Base-by-base conservation (phyloP, 352 stramenopile species). In the Phytopythium cucurbitacearum region DNA sequence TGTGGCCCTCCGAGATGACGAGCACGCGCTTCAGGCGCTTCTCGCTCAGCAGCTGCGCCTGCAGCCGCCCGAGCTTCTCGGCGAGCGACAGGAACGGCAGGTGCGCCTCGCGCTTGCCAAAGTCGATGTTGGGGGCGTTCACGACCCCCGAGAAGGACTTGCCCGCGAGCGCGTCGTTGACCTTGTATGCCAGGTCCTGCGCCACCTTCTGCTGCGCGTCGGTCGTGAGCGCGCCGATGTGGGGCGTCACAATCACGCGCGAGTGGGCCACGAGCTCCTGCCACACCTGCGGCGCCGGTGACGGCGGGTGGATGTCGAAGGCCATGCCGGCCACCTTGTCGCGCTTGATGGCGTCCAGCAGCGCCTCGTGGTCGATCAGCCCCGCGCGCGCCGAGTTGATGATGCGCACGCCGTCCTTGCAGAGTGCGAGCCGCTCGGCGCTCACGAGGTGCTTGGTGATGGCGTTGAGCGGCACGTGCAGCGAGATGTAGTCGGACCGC, bases 391-490 rank as follows among this genome's bases (percentile, higher is more conserved):
- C 93, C 59, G 96, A 94, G 64, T 98, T 99, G 37, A 99, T 60
- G 36, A 99, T 70, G 46, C 91, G 84, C 5, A 97, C 93, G 36
- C 91, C 90, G 13, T 94, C 79, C 67, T 97, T 98, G 75, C 96
- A 98, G 10, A 85, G 68, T 28, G 64, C 73, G 5, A 98, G 73
- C 16, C 79, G 76, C 38, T 85, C 68, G 5, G 59, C 70, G 63
- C 86, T 94, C 43, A 98, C 86, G 51, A 98, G 85, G 56, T 98
- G 73, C 54, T 89, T 86, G 37, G 97, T 95, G 49, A 95, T 91
- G 53, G 96, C 90, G 65, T 97, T 98, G 56, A 98, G 94, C 13
- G 96, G 96, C 52, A 98, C 94, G 67, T 99, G 97, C 16, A 99
- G 79, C 44, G 87, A 95, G 71, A 98, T 97, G 76, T 97, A 98